These are phyloP conservation scores for Boletus pseudopeckii DNA, from an alignment of 768 basidiomycete species.

Conservation along the genomic window DNA sequence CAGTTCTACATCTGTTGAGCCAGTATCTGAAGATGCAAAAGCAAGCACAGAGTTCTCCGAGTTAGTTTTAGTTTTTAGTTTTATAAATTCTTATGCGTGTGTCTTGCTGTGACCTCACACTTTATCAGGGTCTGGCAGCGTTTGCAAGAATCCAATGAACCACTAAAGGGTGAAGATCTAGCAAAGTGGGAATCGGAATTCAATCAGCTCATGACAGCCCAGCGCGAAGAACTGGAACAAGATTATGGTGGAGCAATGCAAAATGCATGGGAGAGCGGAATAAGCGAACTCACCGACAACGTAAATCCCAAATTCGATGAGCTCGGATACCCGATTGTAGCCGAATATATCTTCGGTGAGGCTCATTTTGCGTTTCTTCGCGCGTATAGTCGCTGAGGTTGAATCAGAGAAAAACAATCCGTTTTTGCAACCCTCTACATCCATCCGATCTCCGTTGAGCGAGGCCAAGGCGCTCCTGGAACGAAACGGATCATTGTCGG, in stretches of 20 bases:
- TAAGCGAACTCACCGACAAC: constrained; percentile 42
- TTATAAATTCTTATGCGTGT: not conserved
- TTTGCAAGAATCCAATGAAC: constrained; percentile 53
- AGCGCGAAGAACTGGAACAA: constrained; percentile 62
- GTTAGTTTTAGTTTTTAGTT: constrained; percentile 43
- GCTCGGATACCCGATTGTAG: constrained; percentile 73
- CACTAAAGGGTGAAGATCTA: constrained; percentile 59
- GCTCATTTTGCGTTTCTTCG: not conserved
- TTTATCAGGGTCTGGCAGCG: constrained; percentile 57
- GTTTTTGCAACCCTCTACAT: constrained; percentile 51
- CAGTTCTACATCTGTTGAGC: constrained; percentile 37
- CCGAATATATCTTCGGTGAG: constrained; percentile 76
- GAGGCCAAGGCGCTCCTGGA: constrained; percentile 77
- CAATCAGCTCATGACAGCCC: constrained; percentile 67
- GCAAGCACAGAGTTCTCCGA: constrained; percentile 46
- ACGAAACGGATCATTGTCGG: constrained; percentile 81
- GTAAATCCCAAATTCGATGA: constrained; percentile 52
- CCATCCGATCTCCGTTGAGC: constrained; percentile 48
- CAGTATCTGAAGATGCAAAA: constrained; percentile 33
- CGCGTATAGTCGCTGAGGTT: constrained; percentile 1
- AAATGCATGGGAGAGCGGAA: constrained; percentile 58
- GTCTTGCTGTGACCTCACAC: constrained; percentile 2
- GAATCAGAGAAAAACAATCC: constrained; percentile 66
- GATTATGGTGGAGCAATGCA: constrained; percentile 64
- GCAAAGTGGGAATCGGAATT: constrained; percentile 84